These are phyloP conservation scores for Nissolia schottii DNA, from an alignment of 306 rosid genomes.

Conservation along the genomic window DNA sequence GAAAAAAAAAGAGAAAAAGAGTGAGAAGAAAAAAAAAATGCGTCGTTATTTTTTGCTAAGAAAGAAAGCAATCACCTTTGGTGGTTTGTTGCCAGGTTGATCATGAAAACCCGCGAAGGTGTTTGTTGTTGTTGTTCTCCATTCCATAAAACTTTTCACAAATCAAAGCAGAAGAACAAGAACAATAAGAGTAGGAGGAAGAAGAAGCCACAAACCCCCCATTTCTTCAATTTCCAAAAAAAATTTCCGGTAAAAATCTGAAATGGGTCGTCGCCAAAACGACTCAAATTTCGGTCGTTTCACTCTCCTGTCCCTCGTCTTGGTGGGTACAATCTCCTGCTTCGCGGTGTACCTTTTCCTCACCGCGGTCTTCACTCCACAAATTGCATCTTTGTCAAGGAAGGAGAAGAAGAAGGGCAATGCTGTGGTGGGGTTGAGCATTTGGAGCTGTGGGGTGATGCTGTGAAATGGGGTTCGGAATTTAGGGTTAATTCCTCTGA, in stretches of 20 bases:
- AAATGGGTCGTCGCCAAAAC: slow-evolving; percentile 71
- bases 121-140: not conserved
- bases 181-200: too few species aligned
- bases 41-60: slow-evolving; percentile 5
- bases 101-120: slow-evolving; percentile 18
- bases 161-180: not conserved
- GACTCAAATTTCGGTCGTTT: slow-evolving; percentile 49
- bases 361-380: slow-evolving; percentile 15
- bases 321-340: slow-evolving; percentile 55
- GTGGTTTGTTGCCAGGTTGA: not conserved
- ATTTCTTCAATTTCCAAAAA: slow-evolving; percentile 23
- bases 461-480: slow-evolving; percentile 65
- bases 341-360: slow-evolving; percentile 46
- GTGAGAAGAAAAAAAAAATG: not conserved
- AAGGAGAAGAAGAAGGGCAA: not conserved
- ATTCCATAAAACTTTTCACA: not conserved
- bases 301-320: slow-evolving; percentile 41
- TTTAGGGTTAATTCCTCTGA: slow-evolving; percentile 57
- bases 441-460: slow-evolving; percentile 83
- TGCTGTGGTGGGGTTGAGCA: slow-evolving; percentile 63
- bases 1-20: not conserved
- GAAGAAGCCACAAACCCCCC: not conserved
- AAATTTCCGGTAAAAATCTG: not conserved
- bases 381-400: not conserved
- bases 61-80: not conserved